Evolutionary conservation across 768 basidiomycete genomes (phyloP).

Genomic region (Hirschioporus abietinus): DNA sequence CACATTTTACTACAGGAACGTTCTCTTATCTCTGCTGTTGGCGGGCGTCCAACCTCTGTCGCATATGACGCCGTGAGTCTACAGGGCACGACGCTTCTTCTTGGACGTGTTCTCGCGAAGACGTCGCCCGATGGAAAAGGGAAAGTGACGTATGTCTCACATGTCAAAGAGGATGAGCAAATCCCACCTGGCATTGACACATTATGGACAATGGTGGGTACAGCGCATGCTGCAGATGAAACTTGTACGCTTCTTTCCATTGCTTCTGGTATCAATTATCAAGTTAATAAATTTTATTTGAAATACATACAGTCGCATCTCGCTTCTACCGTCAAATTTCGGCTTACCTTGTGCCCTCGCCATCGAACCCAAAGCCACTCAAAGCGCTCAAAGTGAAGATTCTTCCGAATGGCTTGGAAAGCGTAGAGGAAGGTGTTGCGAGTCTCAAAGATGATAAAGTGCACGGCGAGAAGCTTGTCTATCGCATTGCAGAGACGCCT

Average conservation of each 20-base stretch:
- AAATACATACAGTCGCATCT: neutral
- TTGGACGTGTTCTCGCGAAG: neutral
- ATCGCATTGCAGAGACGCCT: constrained; percentile 8
- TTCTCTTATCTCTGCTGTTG: neutral
- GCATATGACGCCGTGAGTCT: neutral
- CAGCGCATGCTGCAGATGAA: neutral
- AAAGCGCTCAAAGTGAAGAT: neutral
- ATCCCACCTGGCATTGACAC: neutral
- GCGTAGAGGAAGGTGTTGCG: neutral
- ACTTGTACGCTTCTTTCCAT: neutral
- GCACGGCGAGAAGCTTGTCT: constrained; percentile 6
- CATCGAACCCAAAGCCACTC: neutral
- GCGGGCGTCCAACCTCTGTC: neutral
- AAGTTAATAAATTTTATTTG: too few species aligned
- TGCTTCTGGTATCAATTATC: neutral
- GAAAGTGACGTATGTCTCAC: neutral
- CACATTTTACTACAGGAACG: too few species aligned
- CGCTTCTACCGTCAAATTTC: neutral
- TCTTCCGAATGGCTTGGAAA: neutral
- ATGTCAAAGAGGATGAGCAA: neutral
- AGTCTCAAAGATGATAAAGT: neutral
- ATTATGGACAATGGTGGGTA: neutral
- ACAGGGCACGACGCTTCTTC: neutral
- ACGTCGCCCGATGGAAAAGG: neutral
- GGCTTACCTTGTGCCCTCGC: neutral